These are phyloP conservation scores for Lotus japonicus DNA, from an alignment of 306 rosid genomes.

Conservation along the genomic window DNA sequence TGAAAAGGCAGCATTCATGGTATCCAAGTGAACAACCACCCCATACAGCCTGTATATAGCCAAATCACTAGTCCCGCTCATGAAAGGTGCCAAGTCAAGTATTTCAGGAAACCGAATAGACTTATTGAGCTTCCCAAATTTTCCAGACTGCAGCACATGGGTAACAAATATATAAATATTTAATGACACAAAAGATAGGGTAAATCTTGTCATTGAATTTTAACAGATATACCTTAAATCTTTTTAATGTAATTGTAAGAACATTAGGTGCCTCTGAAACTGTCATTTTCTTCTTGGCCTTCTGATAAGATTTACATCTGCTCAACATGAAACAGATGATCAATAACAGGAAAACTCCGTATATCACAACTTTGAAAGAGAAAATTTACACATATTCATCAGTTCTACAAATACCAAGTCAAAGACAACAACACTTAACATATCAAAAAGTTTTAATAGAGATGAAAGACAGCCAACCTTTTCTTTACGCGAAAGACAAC, in stretches of 20 bases:
- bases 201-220: not conserved
- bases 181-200: not conserved
- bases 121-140: constrained; percentile 88
- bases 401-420: not conserved
- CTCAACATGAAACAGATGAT: constrained; percentile 2
- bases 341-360: constrained; percentile 3
- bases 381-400: not conserved
- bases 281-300: constrained; percentile 88
- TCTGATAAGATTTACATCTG: constrained; percentile 90
- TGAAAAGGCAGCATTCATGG: constrained; percentile 72
- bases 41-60: constrained; percentile 77
- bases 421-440: not conserved
- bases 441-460: not conserved
- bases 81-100: constrained; percentile 76
- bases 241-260: constrained; percentile 83
- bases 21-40: constrained; percentile 82
- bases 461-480: not conserved
- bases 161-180: not conserved
- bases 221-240: constrained; percentile 63
- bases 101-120: constrained; percentile 76
- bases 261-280: constrained; percentile 85
- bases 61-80: constrained; percentile 82
- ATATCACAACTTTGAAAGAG: not conserved
- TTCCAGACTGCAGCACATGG: constrained; percentile 59
- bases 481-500: not conserved